Conservation (phyloP, 257 asterid species). For the Leonotis leonurus region DNA sequence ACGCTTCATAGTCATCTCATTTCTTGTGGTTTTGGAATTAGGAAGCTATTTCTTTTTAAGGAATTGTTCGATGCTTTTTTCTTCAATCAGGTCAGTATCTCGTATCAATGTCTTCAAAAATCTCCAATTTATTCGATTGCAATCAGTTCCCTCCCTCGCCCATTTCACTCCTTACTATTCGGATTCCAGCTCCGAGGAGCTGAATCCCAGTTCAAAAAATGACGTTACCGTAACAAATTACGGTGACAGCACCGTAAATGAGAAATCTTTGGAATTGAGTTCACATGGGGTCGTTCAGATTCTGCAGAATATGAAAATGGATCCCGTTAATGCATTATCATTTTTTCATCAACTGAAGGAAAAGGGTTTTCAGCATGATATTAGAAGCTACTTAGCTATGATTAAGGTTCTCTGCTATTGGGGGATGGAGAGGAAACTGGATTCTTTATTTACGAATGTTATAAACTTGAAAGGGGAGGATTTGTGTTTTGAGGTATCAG, state of each 20-base stretch:
- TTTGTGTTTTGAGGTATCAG: slow-evolving; percentile 38
- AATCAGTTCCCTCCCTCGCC: slow-evolving; percentile 51
- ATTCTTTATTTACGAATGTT: slow-evolving; percentile 43
- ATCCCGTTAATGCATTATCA: slow-evolving; percentile 43
- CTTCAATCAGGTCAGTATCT: slow-evolving; percentile 42
- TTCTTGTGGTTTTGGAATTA: background rate
- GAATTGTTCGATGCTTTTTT: slow-evolving; percentile 36
- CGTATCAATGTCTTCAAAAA: slow-evolving; percentile 18
- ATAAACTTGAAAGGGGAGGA: slow-evolving; percentile 32
- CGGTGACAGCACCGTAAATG: background rate
- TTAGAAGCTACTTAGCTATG: slow-evolving; percentile 45
- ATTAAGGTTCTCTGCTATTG: slow-evolving; percentile 55
- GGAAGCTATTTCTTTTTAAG: background rate
- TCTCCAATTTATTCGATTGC: slow-evolving; percentile 32
- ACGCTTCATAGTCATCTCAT: background rate
- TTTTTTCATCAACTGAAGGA: slow-evolving; percentile 39
- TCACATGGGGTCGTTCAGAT: slow-evolving; percentile 46
- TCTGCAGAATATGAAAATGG: slow-evolving; percentile 38
- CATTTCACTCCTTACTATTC: slow-evolving; percentile 45
- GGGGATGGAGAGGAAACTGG: slow-evolving; percentile 43
- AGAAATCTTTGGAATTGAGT: slow-evolving; percentile 16
- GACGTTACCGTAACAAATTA: background rate
- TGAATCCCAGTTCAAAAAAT: background rate
- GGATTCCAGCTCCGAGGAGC: slow-evolving; percentile 48
- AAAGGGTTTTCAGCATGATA: slow-evolving; percentile 47